Evolutionary conservation across 176 grass and related monocot genomes (phyloP).

Genomic region (Cenchrus fungigraminus): DNA sequence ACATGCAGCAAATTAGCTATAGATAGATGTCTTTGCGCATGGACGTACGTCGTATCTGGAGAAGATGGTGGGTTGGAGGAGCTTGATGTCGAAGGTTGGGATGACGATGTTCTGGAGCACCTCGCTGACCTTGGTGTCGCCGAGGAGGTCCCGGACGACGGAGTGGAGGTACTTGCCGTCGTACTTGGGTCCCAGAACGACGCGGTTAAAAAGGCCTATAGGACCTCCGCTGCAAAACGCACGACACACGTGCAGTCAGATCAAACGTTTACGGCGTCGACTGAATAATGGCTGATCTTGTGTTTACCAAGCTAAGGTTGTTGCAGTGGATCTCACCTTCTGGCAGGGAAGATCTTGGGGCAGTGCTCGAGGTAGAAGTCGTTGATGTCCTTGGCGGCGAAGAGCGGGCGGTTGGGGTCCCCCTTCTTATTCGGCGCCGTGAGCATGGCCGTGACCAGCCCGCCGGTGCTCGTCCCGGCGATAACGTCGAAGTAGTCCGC

Average conservation of each 20-base stretch:
- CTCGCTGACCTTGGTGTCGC: slow-evolving; percentile 14
- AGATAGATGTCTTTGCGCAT: not conserved
- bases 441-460: slow-evolving; percentile 53
- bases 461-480: slow-evolving; percentile 73
- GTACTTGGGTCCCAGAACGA: slow-evolving; percentile 15
- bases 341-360: slow-evolving; percentile 46
- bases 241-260: not conserved
- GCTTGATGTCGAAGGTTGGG: slow-evolving; percentile 65
- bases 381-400: slow-evolving; percentile 52
- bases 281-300: too few species aligned
- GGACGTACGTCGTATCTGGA: slow-evolving; percentile 44
- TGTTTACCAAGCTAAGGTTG: too few species aligned
- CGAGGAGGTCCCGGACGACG: slow-evolving; percentile 18
- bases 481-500: slow-evolving; percentile 83
- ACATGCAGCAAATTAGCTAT: too few species aligned
- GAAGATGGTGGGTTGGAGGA: slow-evolving; percentile 56
- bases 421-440: not conserved
- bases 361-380: slow-evolving; percentile 48
- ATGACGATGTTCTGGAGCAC: slow-evolving; percentile 42
- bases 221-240: not conserved
- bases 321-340: not conserved
- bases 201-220: not conserved
- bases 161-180: slow-evolving; percentile 47
- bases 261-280: too few species aligned
- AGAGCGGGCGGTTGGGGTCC: slow-evolving; percentile 24